These are phyloP conservation scores for Pleurotus platypus DNA, from an alignment of 768 basidiomycete genomes.

Conservation along the genomic window DNA sequence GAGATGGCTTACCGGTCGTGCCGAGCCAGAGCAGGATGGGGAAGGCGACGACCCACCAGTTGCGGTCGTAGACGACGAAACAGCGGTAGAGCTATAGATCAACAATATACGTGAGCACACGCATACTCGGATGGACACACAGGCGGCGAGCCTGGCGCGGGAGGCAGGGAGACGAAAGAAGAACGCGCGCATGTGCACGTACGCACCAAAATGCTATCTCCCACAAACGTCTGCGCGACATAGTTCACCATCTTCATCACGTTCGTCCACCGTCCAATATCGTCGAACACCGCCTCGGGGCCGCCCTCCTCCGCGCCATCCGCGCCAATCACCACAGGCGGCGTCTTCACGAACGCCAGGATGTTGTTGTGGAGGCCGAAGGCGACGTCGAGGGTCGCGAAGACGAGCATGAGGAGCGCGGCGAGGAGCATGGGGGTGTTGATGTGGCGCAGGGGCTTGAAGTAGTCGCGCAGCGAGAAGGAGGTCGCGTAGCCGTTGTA, in stretches of 20 bases:
- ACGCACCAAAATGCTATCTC: slow-evolving; percentile 38
- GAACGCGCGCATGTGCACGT: no score
- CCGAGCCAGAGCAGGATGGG: slow-evolving; percentile 32
- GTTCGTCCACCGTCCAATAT: slow-evolving; percentile 35
- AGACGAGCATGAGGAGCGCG: slow-evolving; percentile 33
- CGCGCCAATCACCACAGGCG: no score
- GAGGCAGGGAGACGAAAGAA: no score
- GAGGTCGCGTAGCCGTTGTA: slow-evolving; percentile 24
- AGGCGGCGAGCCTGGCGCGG: no score
- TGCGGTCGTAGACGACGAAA: slow-evolving; percentile 30
- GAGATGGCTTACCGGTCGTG: slow-evolving; percentile 22
- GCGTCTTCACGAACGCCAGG: slow-evolving; percentile 30
- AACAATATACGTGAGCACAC: background rate
- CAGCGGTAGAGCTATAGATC: slow-evolving; percentile 31
- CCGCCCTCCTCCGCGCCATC: slow-evolving; percentile 21
- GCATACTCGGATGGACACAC: no score
- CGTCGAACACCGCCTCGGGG: slow-evolving; percentile 27
- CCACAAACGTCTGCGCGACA: slow-evolving; percentile 38
- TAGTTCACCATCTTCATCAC: slow-evolving; percentile 39
- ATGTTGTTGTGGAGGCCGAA: slow-evolving; percentile 38
- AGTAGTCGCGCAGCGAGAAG: background rate
- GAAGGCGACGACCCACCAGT: slow-evolving; percentile 24
- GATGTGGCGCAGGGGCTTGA: slow-evolving; percentile 7
- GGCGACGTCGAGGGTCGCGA: slow-evolving; percentile 37
- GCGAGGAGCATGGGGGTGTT: slow-evolving; percentile 33